Conservation (phyloP, 192 early-diverging fungal genomes). For the Entomortierella parvispora region DNA sequence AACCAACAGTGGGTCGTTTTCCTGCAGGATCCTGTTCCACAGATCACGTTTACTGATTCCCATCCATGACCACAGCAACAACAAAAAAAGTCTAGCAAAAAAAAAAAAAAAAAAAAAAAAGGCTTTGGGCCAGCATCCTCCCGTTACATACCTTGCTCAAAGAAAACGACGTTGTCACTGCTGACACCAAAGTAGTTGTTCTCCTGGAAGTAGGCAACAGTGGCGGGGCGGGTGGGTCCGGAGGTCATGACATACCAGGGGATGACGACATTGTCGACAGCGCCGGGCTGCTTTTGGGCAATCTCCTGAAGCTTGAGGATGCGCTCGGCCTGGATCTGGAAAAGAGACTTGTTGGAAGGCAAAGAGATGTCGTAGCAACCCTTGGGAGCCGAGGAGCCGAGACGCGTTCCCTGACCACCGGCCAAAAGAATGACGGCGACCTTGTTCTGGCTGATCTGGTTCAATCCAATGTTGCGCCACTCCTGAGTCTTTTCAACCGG, state of each 20-base stretch:
- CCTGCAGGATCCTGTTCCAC: too few relatives aligned
- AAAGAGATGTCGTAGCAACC: slow-evolving; percentile 96
- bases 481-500: slow-evolving; percentile 60
- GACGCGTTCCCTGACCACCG: slow-evolving; percentile 88
- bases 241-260: slow-evolving; percentile 99
- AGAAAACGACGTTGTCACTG: slow-evolving; percentile 89
- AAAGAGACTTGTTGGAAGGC: slow-evolving; percentile 89
- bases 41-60: too few relatives aligned
- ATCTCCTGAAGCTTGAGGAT: slow-evolving; percentile 87
- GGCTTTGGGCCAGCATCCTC: not conserved
- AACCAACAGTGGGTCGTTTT: too few relatives aligned
- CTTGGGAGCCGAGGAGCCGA: slow-evolving; percentile 86
- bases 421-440: slow-evolving; percentile 96
- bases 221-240: slow-evolving; percentile 88
- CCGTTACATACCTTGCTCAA: slow-evolving; percentile 82
- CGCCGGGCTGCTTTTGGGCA: slow-evolving; percentile 45
- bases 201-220: slow-evolving; percentile 81
- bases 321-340: slow-evolving; percentile 95
- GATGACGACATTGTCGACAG: slow-evolving; percentile 70
- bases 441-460: slow-evolving; percentile 85
- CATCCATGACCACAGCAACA: not conserved
- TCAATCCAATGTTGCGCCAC: slow-evolving; percentile 83
- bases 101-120: not conserved
- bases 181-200: slow-evolving; percentile 91
- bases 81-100: not conserved